A percentile compares a stretch with the other conserved stretches of the same genome.
Conservation (phyloP, 1,284 basidiomycete species). For the Lentinula novae-zelandiae region DNA sequence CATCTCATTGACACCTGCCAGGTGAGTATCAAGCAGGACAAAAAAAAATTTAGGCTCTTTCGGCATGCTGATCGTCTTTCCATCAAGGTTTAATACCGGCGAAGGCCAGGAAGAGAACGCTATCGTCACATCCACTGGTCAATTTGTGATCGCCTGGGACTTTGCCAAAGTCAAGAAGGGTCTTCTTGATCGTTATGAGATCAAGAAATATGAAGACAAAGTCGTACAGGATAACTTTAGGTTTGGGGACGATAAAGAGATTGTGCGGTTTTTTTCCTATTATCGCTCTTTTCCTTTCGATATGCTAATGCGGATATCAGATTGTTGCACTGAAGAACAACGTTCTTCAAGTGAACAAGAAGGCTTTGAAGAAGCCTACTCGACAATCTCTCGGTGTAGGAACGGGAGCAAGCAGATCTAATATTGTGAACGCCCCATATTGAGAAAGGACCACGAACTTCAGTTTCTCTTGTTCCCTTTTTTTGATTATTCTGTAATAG, state of each 20-base stretch:
- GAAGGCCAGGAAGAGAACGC: constrained; percentile 87
- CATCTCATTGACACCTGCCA: constrained; percentile 89
- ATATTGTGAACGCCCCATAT: constrained; percentile 71
- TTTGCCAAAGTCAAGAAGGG: constrained; percentile 94
- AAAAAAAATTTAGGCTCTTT: not conserved
- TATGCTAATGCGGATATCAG: constrained; percentile 31
- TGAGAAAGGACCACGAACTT: constrained; percentile 26
- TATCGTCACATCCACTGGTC: constrained; percentile 96
- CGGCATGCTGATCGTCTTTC: not conserved
- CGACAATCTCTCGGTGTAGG: constrained; percentile 69
- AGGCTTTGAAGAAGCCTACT: constrained; percentile 84
- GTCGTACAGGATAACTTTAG: constrained; percentile 97
- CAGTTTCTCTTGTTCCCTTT: not conserved
- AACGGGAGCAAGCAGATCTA: constrained; percentile 47
- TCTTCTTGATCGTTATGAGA: constrained; percentile 87
- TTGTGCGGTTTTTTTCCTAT: constrained; percentile 48
- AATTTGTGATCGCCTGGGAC: constrained; percentile 95
- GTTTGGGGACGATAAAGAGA: constrained; percentile 93
- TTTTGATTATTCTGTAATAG: constrained; percentile 1
- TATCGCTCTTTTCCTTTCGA: not conserved
- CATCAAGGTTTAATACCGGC: constrained; percentile 84
- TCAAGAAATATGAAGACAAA: constrained; percentile 93
- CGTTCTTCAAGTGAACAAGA: constrained; percentile 93
- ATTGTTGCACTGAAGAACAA: constrained; percentile 95
- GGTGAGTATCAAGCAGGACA: constrained; percentile 40